Base-by-base conservation (phyloP, 805 yeast genomes). In the Teunomyces cretensis region DNA sequence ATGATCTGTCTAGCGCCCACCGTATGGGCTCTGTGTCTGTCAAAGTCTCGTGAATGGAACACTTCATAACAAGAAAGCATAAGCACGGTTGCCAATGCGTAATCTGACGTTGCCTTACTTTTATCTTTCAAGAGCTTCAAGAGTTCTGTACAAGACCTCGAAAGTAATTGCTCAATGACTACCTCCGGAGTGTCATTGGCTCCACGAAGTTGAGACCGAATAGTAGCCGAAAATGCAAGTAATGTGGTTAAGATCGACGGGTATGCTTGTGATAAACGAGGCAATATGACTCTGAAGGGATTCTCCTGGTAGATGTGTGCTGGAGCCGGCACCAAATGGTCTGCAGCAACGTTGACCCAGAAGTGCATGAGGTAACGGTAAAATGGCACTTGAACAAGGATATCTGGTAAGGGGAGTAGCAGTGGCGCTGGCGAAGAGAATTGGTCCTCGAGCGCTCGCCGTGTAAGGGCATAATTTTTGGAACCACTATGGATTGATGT, bases 1-100 rank as follows among this genome's bases (percentile, higher is more conserved):
- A 84, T 70, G 32, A 85, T 82, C 54, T 82, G 85, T 46, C 80
- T 69, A 0, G 91, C 90, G 0, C 90, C 90, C 30, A 75, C 68
- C 42, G 80, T 66, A 58, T 86, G 94, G 1, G 83, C 76, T 55
- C 82, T 71, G 80, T 88, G 87, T 39, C 75, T 68, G 49, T 68
- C 70, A 47, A 67, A 70, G 50, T 69, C 74, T 49, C 60, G 72
- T 35, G 72, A 76, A 58, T 64, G 72, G 40, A 61, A 71, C 49
- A 59, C 64, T 47, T 81, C 83, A 57, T 78, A 81, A 30, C 84
- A 78, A 12, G 82, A 73, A 7, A 86, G 64, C 45, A 84, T 62
- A 47, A 85, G 59, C 1, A 83, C 80, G 2, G 84, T 70, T 0
- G 88, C 83, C 43, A 86, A 64, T 0, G 91, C 82, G 6, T 79